phyloP scores from a whole-genome alignment of 2,329 filamentous ascomycete species.

The Aspergillus pseudoterreus region DNA sequence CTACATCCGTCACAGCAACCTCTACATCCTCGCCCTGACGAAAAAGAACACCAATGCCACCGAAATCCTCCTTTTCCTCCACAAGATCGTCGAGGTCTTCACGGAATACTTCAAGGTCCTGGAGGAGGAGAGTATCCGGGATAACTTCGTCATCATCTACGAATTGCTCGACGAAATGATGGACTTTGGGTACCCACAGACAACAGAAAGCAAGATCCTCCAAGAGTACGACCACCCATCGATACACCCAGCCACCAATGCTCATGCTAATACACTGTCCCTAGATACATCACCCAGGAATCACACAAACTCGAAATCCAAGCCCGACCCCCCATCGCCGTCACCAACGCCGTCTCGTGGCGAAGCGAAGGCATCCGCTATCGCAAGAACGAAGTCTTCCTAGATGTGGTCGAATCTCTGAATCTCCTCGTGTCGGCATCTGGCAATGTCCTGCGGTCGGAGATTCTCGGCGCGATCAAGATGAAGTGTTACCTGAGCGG shows the following conservation, averaged over 20 bases:
- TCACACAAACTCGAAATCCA: slow-evolving; percentile 98
- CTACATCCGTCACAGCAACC: slow-evolving; percentile 98
- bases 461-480: slow-evolving; percentile 95
- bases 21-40: slow-evolving; percentile 94
- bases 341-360: slow-evolving; percentile 98
- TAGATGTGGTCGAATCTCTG: slow-evolving; percentile 93
- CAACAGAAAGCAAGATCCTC: slow-evolving; percentile 95
- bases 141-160: slow-evolving; percentile 99
- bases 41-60: slow-evolving; percentile 99
- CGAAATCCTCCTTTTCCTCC: slow-evolving; percentile 95
- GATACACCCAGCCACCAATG: not conserved
- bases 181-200: slow-evolving; percentile 99
- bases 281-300: slow-evolving; percentile 91
- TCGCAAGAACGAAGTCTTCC: slow-evolving; percentile 98
- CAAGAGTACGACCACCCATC: slow-evolving; percentile 63
- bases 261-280: not conserved
- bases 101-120: slow-evolving; percentile 99
- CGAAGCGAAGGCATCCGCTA: slow-evolving; percentile 96
- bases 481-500: slow-evolving; percentile 99
- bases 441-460: slow-evolving; percentile 90
- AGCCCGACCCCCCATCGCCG: slow-evolving; percentile 91
- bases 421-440: slow-evolving; percentile 93
- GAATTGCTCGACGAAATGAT: slow-evolving; percentile 99
- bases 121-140: slow-evolving; percentile 96
- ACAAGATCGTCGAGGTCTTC: slow-evolving; percentile 98